Percentiles rank a stretch among this genome's conserved stretches.
phyloP scores from a whole-genome alignment of 208 protist species.

The Leishmania guyanensis region DNA sequence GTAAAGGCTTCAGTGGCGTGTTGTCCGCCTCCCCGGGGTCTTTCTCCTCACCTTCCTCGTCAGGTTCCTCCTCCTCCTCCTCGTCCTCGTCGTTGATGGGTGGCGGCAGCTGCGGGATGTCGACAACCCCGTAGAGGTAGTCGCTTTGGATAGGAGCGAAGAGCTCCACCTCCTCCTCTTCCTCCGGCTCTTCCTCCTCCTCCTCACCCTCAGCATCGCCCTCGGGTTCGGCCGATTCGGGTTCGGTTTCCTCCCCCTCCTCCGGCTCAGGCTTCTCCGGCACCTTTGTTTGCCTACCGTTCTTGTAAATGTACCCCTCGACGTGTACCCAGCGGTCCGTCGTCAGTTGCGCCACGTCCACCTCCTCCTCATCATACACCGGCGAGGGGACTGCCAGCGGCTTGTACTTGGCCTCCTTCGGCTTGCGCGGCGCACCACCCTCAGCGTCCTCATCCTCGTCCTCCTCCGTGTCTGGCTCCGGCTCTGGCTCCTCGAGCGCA shows the following conservation, averaged over 20 bases:
- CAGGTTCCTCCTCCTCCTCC: conserved; percentile 60
- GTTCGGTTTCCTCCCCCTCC: conserved; percentile 70
- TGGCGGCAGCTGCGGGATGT: conserved; percentile 86
- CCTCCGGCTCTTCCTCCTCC: conserved; percentile 60
- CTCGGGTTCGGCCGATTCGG: conserved; percentile 62
- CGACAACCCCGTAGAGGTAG: conserved; percentile 80
- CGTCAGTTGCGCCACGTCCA: conserved; percentile 76
- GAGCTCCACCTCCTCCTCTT: conserved; percentile 89
- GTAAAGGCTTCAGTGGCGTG: conserved; percentile 70
- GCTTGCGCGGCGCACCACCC: conserved; percentile 36
- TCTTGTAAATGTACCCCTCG: conserved; percentile 79
- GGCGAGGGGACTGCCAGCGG: conserved; percentile 62
- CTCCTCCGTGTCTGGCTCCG: conserved; percentile 79
- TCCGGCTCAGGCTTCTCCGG: conserved; percentile 82
- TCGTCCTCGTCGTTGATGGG: conserved; percentile 82
- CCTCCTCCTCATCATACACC: conserved; percentile 75
- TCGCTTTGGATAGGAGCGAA: conserved; percentile 82
- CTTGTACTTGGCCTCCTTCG: conserved; percentile 87
- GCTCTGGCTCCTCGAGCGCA: conserved; percentile 83
- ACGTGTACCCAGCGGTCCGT: conserved; percentile 92
- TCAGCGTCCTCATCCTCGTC: conserved; percentile 87
- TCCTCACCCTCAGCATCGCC: conserved; percentile 56
- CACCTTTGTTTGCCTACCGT: conserved; percentile 91
- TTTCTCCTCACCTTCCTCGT: conserved; percentile 42
- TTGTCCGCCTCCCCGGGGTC: conserved; percentile 70